phyloP scores from a whole-genome alignment of 1,139 yeast species.

The Kodamaea ohmeri region DNA sequence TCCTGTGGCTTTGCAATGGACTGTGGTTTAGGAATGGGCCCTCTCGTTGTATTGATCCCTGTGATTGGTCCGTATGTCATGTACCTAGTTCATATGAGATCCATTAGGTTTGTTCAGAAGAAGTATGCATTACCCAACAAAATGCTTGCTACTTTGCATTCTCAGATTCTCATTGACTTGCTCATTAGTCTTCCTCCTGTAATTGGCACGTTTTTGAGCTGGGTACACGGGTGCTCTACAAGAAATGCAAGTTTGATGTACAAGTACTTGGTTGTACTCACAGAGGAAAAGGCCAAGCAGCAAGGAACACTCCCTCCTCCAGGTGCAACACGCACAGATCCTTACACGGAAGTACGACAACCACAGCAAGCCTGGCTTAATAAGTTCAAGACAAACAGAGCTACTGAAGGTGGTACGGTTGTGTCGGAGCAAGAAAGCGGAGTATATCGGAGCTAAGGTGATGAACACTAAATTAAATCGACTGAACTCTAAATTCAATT shows the following conservation, averaged over 20 bases:
- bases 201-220: conserved; percentile 70
- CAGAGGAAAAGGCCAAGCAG: conserved; percentile 25
- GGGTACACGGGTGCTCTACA: conserved; percentile 86
- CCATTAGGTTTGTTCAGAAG: conserved; percentile 56
- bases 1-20: conserved; percentile 69
- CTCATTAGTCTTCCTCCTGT: conserved; percentile 75
- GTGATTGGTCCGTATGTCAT: conserved; percentile 76
- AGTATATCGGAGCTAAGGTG: neutral
- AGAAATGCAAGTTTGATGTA: conserved; percentile 80
- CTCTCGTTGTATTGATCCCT: conserved; percentile 66
- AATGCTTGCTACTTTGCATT: conserved; percentile 64
- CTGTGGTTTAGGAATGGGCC: conserved; percentile 76
- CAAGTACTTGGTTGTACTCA: conserved; percentile 40
- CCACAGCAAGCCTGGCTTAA: conserved; percentile 12
- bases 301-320: neutral
- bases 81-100: conserved; percentile 72
- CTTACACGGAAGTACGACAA: conserved; percentile 4
- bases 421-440: neutral
- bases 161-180: conserved; percentile 70
- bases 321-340: neutral
- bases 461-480: too few species aligned
- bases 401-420: neutral
- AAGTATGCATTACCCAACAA: conserved; percentile 57
- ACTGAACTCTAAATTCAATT: too few species aligned
- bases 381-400: conserved; percentile 6